Evolutionary conservation across 2,329 filamentous ascomycete species (phyloP), one percentile per base, ranked within the genome.

Genomic region (Clonostachys solani): DNA sequence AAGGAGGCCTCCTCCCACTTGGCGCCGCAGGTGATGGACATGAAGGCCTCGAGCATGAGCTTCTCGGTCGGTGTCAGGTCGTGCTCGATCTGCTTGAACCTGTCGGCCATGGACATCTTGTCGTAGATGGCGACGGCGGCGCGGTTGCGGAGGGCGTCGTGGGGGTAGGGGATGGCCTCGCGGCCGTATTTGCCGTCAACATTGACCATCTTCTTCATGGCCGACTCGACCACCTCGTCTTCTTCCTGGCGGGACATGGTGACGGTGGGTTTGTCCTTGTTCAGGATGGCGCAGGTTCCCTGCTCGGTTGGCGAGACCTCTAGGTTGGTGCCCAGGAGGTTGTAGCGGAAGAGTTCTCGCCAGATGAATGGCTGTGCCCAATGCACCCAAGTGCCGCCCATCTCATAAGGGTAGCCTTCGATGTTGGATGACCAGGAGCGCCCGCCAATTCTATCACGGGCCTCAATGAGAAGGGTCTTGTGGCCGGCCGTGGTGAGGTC

Each of bases 381-480:
- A 29, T 29, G 23, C 8, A 72, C 59, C 67, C 67, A 73, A 2
- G 68, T 70, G 0, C 69, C 69, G 1, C 69, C 69, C 65, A 72
- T 67, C 45, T 72, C 68, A 43, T 62, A 70, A 0, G 58, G 53
- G 12, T 65, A 64, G 2, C 62, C 67, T 19, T 69, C 38, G 59
- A 66, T 18, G 62, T 62, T n/a, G 59, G 64, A 23, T 38, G 36
- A n/a, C 15, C 17, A 45, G 4, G 43, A 17, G 12, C 43, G 43
- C n/a, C 43, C 43, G 16, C 67, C 68, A 40, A 70, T 65, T 2
- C 67, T 62, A 49, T 71, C 66, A 3, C 67, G 60, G 6, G 63
- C 68, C 47, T 70, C 66, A 0, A 69, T 45, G 3, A 69, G 50
- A 0, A 69, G 47, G 1, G 67, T 59, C 9, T 43, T 45, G 16